Base-by-base conservation (phyloP, 2,329 filamentous ascomycete genomes). In the Alternaria ventricosa region DNA sequence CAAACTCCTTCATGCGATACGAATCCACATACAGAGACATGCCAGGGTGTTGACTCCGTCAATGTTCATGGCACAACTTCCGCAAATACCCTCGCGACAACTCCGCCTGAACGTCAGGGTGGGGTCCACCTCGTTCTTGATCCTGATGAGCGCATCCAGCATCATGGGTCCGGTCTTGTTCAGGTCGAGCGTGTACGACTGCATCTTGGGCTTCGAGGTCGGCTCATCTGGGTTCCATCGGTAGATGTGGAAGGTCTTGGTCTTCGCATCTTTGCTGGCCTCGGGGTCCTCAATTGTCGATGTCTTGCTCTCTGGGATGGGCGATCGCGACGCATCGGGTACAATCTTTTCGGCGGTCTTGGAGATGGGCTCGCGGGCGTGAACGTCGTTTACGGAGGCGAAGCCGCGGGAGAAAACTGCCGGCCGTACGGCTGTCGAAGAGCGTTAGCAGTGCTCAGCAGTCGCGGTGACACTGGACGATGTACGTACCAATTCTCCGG, bases 161-260 rank as follows among this genome's bases (percentile, higher is more conserved):
- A 99, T 90, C 96, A 99, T 99, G 72, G 96, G 96, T 30, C 96
- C 96, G 45, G 96, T 99, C 91, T 98, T 97, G 87, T 98, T 98
- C 75, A 99, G 85, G 80, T 99, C 96, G 77, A 99, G 86, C 36
- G 92, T 92, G 85, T 98, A 99, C 72, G 88, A 89, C 87, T 99
- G 94, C 92, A 99, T 97, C 81, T 86, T 88, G 66, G 96, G 96
- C 90, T 99, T 99, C 83, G 92, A 90, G 77, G 90, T 89, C 63
- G 96, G 96, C 80, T 90, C 87, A 80, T 98, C 96, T 65, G 96
- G 96, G 81, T 96, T 97, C 96, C 96, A 99, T 81, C 96, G 90
- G 89, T 99, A 99, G 86, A 99, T 91, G 83, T 97, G 91, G 89
- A 99, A 99, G 55, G 92, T 94, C 90, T 97, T 98, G 84, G 92